Evolutionary conservation across 306 rosid genomes (phyloP).

Genomic region (Castanea sativa): DNA sequence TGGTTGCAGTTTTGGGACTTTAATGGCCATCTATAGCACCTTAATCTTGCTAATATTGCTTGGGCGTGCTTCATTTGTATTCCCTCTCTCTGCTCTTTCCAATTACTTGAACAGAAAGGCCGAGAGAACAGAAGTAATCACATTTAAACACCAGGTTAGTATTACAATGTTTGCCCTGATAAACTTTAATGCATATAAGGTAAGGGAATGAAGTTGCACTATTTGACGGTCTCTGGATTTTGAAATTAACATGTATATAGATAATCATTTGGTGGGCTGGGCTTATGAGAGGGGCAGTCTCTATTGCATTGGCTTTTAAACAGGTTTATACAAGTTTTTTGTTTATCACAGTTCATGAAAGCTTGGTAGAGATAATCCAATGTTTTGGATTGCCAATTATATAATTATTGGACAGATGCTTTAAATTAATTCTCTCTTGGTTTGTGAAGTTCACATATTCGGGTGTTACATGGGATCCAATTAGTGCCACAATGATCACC

Average conservation of each 20-base stretch:
- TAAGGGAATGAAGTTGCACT: not conserved
- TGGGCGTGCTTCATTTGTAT: constrained; percentile 85
- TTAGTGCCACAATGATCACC: constrained; percentile 75
- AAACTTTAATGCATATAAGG: not conserved
- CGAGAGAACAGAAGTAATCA: constrained; percentile 40
- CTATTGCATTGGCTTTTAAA: constrained; percentile 92
- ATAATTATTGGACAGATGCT: not conserved
- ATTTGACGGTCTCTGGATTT: not conserved
- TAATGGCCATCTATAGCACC: constrained; percentile 49
- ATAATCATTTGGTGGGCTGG: constrained; percentile 95
- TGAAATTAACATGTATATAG: constrained; percentile 31
- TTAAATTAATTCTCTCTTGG: constrained; percentile 13
- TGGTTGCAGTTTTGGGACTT: constrained; percentile 52
- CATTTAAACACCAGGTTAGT: constrained; percentile 67
- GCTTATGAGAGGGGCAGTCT: constrained; percentile 90
- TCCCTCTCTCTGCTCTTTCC: constrained; percentile 71
- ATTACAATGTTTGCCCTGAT: constrained; percentile 4
- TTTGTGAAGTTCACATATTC: constrained; percentile 70
- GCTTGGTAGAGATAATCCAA: not conserved
- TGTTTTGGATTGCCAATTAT: not conserved
- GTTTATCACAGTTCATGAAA: constrained; percentile 1
- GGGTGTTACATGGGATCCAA: constrained; percentile 76
- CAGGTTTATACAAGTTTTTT: constrained; percentile 41
- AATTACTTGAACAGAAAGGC: constrained; percentile 54
- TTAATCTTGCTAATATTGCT: constrained; percentile 60